phyloP scores from a whole-genome alignment of 495 filamentous ascomycete genomes.

The Copromyces sp. region DNA sequence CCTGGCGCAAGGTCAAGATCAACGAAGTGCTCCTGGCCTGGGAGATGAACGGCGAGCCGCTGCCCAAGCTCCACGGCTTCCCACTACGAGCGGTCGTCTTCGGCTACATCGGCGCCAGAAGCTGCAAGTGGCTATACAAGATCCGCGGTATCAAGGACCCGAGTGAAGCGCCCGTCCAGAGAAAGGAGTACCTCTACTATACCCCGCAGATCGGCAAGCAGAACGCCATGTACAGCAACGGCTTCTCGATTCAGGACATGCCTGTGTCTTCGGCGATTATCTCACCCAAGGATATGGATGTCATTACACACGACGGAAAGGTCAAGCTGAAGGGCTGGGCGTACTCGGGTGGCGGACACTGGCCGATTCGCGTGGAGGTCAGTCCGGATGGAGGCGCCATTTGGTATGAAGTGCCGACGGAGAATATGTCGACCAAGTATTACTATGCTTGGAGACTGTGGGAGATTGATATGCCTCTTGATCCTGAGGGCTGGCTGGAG shows the following conservation, averaged over 20 bases:
- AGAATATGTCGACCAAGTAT: constrained; percentile 43
- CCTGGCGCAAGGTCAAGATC: constrained; percentile 52
- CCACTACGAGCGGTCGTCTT: constrained; percentile 52
- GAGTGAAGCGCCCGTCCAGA: constrained; percentile 31
- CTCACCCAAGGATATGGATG: constrained; percentile 39
- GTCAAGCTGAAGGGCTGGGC: constrained; percentile 49
- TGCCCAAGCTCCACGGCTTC: constrained; percentile 56
- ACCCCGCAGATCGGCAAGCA: constrained; percentile 51
- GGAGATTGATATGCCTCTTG: constrained; percentile 43
- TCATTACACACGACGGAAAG: constrained; percentile 43
- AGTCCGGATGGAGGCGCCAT: constrained; percentile 45
- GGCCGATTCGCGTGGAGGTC: constrained; percentile 50
- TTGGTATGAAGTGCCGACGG: constrained; percentile 43
- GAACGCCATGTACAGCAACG: constrained; percentile 41
- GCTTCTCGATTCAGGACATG: constrained; percentile 56
- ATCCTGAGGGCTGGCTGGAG: constrained; percentile 51
- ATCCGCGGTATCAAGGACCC: constrained; percentile 40
- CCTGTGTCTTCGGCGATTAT: constrained; percentile 53
- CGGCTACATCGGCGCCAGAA: constrained; percentile 52
- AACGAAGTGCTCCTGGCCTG: constrained; percentile 59
- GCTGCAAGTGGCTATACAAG: constrained; percentile 48
- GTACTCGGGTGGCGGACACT: constrained; percentile 48
- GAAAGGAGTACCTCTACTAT: constrained; percentile 50
- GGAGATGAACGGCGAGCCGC: constrained; percentile 60
- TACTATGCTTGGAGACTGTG: constrained; percentile 46